Conservation (phyloP, 345 rosid species). For the Eucalyptus cloeziana region DNA sequence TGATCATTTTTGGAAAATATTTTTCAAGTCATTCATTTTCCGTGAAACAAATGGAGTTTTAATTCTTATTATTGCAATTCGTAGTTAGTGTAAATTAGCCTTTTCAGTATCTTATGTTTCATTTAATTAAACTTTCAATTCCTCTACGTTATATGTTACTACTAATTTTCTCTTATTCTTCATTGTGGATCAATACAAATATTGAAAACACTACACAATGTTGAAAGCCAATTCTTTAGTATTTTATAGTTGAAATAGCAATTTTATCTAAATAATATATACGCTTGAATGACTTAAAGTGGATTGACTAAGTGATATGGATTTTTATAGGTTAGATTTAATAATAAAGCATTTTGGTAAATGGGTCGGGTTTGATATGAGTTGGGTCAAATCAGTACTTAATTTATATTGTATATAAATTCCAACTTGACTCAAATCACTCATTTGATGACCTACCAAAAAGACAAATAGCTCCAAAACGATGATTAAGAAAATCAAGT, state of each 20-base stretch:
- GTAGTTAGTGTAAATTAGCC: background rate
- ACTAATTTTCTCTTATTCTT: background rate
- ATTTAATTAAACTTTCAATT: background rate
- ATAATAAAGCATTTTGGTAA: background rate
- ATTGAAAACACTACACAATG: background rate
- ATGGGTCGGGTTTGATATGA: background rate
- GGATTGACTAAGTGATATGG: background rate
- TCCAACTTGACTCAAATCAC: background rate
- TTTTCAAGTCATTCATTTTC: no score
- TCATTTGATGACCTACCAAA: background rate
- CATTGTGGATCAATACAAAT: background rate
- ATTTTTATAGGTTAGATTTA: background rate
- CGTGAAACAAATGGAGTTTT: background rate
- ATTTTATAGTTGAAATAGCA: background rate
- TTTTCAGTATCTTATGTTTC: background rate
- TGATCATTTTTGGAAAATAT: background rate
- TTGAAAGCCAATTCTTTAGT: background rate
- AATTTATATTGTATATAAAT: background rate
- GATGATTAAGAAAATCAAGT: background rate
- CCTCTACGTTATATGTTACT: background rate
- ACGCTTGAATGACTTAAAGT: background rate
- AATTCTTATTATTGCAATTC: background rate
- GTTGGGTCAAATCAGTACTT: rapidly evolving
- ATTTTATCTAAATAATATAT: background rate
- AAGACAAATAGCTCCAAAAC: background rate